phyloP scores from a whole-genome alignment of 2,329 filamentous ascomycete genomes.

The Calonectria henricotiae region DNA sequence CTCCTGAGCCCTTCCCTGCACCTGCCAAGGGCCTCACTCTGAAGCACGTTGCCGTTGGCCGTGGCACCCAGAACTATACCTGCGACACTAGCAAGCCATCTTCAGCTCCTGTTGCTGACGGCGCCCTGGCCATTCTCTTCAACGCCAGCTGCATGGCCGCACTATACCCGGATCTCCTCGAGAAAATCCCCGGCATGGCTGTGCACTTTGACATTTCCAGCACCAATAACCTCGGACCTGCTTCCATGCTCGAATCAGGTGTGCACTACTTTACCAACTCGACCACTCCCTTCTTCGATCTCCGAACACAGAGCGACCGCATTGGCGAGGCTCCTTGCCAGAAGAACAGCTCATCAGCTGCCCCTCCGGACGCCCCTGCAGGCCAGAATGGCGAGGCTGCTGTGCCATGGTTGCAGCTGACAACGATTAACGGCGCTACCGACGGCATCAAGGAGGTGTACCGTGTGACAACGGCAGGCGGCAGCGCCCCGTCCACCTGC shows the following conservation, averaged over 20 bases:
- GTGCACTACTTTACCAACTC: slow-evolving; percentile 85
- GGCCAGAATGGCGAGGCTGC: slow-evolving; percentile 78
- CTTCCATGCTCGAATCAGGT: slow-evolving; percentile 78
- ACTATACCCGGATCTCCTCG: slow-evolving; percentile 77
- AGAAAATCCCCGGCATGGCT: slow-evolving; percentile 76
- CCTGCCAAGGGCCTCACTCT: slow-evolving; percentile 75
- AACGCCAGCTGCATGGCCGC: slow-evolving; percentile 87
- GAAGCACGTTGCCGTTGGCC: slow-evolving; percentile 87
- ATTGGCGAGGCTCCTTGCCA: slow-evolving; percentile 76
- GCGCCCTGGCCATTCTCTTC: slow-evolving; percentile 89
- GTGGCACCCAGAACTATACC: slow-evolving; percentile 95
- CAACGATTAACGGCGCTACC: slow-evolving; percentile 68
- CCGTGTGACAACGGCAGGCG: slow-evolving; percentile 87
- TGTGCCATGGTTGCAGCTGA: slow-evolving; percentile 87
- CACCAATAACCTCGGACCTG: slow-evolving; percentile 66
- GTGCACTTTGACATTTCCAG: slow-evolving; percentile 76
- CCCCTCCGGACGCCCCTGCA: slow-evolving; percentile 73
- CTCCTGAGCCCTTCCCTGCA: slow-evolving; percentile 73
- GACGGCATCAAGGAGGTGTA: slow-evolving; percentile 83
- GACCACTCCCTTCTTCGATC: slow-evolving; percentile 85
- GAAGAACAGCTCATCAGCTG: slow-evolving; percentile 74
- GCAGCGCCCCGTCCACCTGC: slow-evolving; percentile 82
- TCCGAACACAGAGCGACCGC: slow-evolving; percentile 71
- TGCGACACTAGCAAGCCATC: slow-evolving; percentile 77
- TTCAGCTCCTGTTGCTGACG: slow-evolving; percentile 75